Base-by-base conservation (phyloP, 179 eudicot species). In the Monotropa hypopitys region DNA sequence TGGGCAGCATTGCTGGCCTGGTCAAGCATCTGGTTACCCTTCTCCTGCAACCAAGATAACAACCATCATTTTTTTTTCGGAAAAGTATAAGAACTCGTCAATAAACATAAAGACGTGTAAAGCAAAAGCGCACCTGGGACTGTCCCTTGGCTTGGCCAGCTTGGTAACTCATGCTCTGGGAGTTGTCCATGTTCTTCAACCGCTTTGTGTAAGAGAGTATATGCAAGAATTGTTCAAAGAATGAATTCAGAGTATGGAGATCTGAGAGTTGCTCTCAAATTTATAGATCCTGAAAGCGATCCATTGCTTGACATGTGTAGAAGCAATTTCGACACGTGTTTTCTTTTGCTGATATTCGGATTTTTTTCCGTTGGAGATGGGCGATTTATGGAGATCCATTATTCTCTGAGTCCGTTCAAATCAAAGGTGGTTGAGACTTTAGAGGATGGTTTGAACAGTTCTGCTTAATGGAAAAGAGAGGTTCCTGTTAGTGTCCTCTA, bases 61-160 rank as follows among this genome's bases (percentile, higher is more conserved):
- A 59, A 59, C 11, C 35, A 26, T 26, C 65, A 59, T 57, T 38
- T 3, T 38, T 32, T 59, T 23, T 59, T 12, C 26, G 2, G 12
- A 59, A 9, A 57, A 23, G 23, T 1, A 1, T 32, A 57, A 0
- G 33, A 23, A 6, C 3, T 3, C 0, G 1, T 26, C 35, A 13
- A 21, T 4, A 57, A 0, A 23, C 6, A 46, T 26, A 3, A 1
- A 23, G 15, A 57, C 63, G 11, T 26, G 10, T 2, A 33, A 12
- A 61, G 30, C 28, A 7, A 0, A 61, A 32, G 47, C 32, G 30
- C 62, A 51, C 30, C 46, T 54, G 32, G 6, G 47, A 15, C 23
- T 73, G 85, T 73, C 84, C 86, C 84, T 78, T 75, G 80, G 82
- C 79, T 72, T 78, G 78, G 70, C 82, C 84, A 71, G 86, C 84